phyloP scores from a whole-genome alignment of 176 grass and related monocot genomes.

The barley (Hordeum vulgare) region MorexV3_pseudomolecules_assembly NC_058521.1:437682088-437682587 shows the following conservation, averaged over 20 bases:
- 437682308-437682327: neutral
- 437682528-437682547: neutral
- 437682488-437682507: neutral
- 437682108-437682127: slow-evolving; percentile 72
- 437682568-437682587: neutral
- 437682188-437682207: slow-evolving; percentile 20
- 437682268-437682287: too few relatives aligned
- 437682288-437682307: too few relatives aligned
- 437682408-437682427: neutral
- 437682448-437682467: slow-evolving; percentile 8
- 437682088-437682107: slow-evolving; percentile 80
- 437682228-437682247: too few relatives aligned
- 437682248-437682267: too few relatives aligned
- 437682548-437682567: neutral
- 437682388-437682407: neutral
- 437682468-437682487: neutral
- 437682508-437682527: neutral
- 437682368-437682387: neutral
- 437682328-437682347: neutral
- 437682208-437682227: neutral
- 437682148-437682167: slow-evolving; percentile 45
- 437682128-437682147: slow-evolving; percentile 60
- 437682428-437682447: neutral
- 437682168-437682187: slow-evolving; percentile 19
- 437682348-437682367: neutral